Evolutionary conservation across 2,329 filamentous ascomycete genomes (phyloP).

Genomic region (Fusarium pseudoanthophilum): DNA sequence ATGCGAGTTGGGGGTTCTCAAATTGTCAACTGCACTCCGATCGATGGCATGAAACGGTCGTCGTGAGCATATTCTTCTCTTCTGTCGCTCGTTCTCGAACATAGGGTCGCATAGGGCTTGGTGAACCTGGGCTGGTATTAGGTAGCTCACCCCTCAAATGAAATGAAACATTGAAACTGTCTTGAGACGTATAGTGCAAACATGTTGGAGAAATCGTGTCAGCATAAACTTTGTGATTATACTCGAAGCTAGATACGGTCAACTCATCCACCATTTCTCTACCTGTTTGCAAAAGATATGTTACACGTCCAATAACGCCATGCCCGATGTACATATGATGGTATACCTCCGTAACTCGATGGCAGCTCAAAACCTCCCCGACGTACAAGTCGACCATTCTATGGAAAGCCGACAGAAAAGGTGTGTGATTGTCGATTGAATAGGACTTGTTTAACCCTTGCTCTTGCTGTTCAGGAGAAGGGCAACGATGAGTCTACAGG

Average conservation of each 20-base stretch:
- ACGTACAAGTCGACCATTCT: slow-evolving; percentile 23
- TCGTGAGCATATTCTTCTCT: slow-evolving; percentile 20
- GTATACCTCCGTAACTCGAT: slow-evolving; percentile 42
- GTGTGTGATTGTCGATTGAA: neutral
- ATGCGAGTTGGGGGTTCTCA: slow-evolving; percentile 20
- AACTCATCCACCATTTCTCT: slow-evolving; percentile 42
- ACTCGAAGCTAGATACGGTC: slow-evolving; percentile 38
- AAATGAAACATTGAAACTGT: slow-evolving; percentile 14
- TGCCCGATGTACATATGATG: slow-evolving; percentile 52
- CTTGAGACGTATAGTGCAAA: neutral
- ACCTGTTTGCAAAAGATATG: slow-evolving; percentile 46
- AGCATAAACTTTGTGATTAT: slow-evolving; percentile 16
- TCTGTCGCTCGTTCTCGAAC: slow-evolving; percentile 31
- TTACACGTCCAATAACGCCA: slow-evolving; percentile 54
- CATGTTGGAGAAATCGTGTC: slow-evolving; percentile 6
- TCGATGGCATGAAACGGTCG: slow-evolving; percentile 18
- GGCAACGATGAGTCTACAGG: slow-evolving; percentile 83
- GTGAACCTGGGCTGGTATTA: slow-evolving; percentile 25
- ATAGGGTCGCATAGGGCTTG: slow-evolving; percentile 20
- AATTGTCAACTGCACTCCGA: slow-evolving; percentile 16
- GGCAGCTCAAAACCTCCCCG: slow-evolving; percentile 25
- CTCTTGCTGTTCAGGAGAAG: slow-evolving; percentile 92
- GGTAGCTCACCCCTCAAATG: slow-evolving; percentile 31
- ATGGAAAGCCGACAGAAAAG: neutral
- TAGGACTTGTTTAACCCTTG: slow-evolving; percentile 60